Conservation (phyloP, 495 filamentous ascomycete species). For the Penicillium egyptiacum region DNA sequence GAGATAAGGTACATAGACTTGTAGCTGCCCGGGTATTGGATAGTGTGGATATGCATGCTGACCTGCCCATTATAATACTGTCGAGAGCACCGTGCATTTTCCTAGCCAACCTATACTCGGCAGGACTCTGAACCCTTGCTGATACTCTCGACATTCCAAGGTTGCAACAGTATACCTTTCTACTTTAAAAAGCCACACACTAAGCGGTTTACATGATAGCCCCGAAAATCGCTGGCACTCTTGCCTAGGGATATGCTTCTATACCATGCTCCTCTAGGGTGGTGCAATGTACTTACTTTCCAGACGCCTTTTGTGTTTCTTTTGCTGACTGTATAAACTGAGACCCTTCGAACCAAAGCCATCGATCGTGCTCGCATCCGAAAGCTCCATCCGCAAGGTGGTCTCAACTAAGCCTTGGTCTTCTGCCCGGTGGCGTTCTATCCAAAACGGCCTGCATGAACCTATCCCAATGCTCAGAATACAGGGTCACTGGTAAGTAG, state of each 20-base stretch:
- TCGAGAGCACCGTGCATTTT: not conserved
- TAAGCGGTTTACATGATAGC: conserved; percentile 13
- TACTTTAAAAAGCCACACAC: conserved; percentile 15
- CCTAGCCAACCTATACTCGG: not conserved
- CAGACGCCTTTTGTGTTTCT: conserved; percentile 2
- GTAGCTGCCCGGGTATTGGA: not conserved
- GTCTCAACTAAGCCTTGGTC: not conserved
- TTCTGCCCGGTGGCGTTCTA: not conserved
- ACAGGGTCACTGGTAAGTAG: not conserved
- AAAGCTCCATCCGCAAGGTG: not conserved
- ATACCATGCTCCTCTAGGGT: conserved; percentile 1
- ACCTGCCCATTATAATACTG: not conserved
- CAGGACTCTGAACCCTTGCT: not conserved
- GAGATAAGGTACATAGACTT: not conserved
- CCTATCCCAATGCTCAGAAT: not conserved
- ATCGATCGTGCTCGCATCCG: not conserved
- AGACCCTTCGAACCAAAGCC: not conserved
- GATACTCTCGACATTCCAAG: not conserved
- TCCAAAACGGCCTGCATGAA: too few species aligned
- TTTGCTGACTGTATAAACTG: conserved; percentile 17
- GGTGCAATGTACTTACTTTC: conserved; percentile 6
- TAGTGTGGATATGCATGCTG: not conserved
- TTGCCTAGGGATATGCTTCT: not conserved
- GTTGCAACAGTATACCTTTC: conserved; percentile 1
- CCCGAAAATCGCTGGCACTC: not conserved